These are phyloP conservation scores for Quercus phellos DNA, from an alignment of 331 rosid species.

Conservation along the genomic window DNA sequence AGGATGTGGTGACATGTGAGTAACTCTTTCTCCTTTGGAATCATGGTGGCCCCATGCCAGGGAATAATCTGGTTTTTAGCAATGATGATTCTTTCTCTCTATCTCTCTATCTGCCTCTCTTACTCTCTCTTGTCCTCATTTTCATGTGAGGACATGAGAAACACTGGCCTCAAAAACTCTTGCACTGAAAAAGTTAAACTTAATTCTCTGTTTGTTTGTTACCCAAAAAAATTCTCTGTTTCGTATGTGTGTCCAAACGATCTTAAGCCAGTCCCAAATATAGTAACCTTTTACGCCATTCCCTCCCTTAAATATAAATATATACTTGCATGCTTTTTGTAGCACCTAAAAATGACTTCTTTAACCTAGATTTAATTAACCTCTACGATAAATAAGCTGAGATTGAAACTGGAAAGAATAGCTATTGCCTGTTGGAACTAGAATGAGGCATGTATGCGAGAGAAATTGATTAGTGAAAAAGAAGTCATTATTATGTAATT, in stretches of 20 bases:
- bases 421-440: too few species aligned
- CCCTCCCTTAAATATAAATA: background rate
- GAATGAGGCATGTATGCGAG: too few species aligned
- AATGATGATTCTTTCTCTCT: slow-evolving; percentile 39
- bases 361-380: too few species aligned
- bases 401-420: too few species aligned
- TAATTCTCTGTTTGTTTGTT: background rate
- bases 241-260: background rate
- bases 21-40: slow-evolving; percentile 31
- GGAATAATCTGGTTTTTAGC: slow-evolving; percentile 54
- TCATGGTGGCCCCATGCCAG: slow-evolving; percentile 67
- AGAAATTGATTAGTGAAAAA: too few species aligned
- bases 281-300: background rate
- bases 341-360: too few species aligned
- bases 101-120: slow-evolving; percentile 5
- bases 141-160: slow-evolving; percentile 27
- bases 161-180: slow-evolving; percentile 25
- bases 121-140: slow-evolving; percentile 31
- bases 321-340: background rate
- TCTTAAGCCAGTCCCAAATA: background rate
- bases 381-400: too few species aligned
- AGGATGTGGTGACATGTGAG: slow-evolving; percentile 65
- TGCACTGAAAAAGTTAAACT: background rate
- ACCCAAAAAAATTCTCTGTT: background rate
- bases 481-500: background rate